A percentile compares a stretch with the other conserved stretches of the same genome.
These are phyloP conservation scores for Obelidium mucronatum DNA, from an alignment of 192 early-diverging fungal genomes.

Conservation along the genomic window DNA sequence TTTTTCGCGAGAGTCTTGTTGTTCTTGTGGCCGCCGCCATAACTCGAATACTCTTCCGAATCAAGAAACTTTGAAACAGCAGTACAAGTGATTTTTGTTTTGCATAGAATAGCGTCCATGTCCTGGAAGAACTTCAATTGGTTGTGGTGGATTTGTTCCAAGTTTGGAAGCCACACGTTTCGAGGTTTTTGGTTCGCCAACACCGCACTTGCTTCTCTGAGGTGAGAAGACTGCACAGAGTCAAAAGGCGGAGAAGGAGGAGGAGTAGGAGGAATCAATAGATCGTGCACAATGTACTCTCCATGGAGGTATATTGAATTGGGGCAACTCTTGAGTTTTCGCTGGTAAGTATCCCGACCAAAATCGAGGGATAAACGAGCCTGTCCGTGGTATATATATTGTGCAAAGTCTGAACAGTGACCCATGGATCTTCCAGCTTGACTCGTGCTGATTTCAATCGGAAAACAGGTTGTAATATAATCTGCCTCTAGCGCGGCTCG, in stretches of 20 bases:
- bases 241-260: neutral
- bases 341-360: neutral
- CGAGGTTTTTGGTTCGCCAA: neutral
- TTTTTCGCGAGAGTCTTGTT: neutral
- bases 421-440: slow-evolving; percentile 8
- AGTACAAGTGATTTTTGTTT: slow-evolving; percentile 8
- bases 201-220: neutral
- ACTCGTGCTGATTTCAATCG: neutral
- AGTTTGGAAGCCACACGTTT: neutral
- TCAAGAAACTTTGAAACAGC: neutral
- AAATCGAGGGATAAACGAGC: neutral
- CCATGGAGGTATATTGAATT: slow-evolving; percentile 22
- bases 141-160: slow-evolving; percentile 1
- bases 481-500: neutral
- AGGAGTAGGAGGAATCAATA: neutral
- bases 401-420: slow-evolving; percentile 24
- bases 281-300: slow-evolving; percentile 18
- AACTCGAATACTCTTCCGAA: neutral
- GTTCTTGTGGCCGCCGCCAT: neutral
- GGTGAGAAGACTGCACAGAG: neutral
- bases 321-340: slow-evolving; percentile 6
- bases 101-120: neutral
- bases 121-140: neutral
- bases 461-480: slow-evolving; percentile 8
- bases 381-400: slow-evolving; percentile 15